Conservation (phyloP, 192 early-diverging fungal genomes). For the Podila verticillata region DNA sequence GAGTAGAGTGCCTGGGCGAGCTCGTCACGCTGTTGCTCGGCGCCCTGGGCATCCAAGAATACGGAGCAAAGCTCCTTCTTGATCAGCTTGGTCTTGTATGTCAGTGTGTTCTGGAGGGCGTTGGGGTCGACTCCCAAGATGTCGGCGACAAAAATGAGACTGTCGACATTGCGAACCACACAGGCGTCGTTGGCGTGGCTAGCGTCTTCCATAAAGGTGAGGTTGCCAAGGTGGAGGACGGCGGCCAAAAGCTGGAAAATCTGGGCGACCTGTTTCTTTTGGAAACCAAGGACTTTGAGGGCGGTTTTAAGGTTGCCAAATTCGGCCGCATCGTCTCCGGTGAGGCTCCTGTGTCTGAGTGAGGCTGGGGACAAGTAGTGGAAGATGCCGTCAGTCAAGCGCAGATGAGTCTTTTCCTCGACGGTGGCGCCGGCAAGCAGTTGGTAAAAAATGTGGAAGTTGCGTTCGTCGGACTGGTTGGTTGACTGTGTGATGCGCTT, state of each 20-base stretch:
- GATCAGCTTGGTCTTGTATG: slow-evolving; percentile 84
- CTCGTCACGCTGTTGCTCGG: slow-evolving; percentile 76
- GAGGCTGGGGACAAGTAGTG: slow-evolving; percentile 64
- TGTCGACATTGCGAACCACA: slow-evolving; percentile 78
- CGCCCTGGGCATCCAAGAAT: slow-evolving; percentile 79
- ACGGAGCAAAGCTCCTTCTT: slow-evolving; percentile 85
- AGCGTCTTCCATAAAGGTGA: slow-evolving; percentile 77
- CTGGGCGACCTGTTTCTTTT: slow-evolving; percentile 81
- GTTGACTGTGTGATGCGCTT: slow-evolving; percentile 70
- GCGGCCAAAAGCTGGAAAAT: slow-evolving; percentile 88
- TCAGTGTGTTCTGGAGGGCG: slow-evolving; percentile 79
- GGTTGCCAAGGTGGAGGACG: slow-evolving; percentile 88
- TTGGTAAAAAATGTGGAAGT: slow-evolving; percentile 97
- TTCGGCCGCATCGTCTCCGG: slow-evolving; percentile 65
- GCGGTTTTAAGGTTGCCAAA: slow-evolving; percentile 78
- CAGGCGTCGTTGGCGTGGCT: slow-evolving; percentile 79
- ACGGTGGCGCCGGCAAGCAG: slow-evolving; percentile 84
- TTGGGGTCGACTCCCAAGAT: slow-evolving; percentile 82
- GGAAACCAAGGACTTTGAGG: slow-evolving; percentile 88
- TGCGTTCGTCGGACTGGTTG: slow-evolving; percentile 71
- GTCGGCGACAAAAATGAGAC: slow-evolving; percentile 79
- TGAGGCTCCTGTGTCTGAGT: slow-evolving; percentile 61
- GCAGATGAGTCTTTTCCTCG: slow-evolving; percentile 80
- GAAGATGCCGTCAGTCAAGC: slow-evolving; percentile 74
- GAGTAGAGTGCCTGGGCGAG: slow-evolving; percentile 82